Evolutionary conservation across 163 green algal species (phyloP).

Genomic region (Scenedesmus sp.): DNA sequence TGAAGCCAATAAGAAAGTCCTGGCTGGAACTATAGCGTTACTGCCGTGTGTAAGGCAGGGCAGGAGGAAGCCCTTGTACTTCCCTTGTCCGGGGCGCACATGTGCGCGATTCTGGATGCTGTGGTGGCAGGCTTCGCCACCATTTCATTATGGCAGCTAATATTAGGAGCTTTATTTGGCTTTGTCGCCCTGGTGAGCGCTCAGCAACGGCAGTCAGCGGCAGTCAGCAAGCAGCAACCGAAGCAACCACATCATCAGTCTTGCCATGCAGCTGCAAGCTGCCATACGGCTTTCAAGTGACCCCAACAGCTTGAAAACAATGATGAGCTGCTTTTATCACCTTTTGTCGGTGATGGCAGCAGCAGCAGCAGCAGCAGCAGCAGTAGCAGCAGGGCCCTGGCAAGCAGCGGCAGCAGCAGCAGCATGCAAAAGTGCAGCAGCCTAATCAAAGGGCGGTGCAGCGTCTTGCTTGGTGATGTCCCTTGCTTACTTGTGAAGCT

Average conservation of each 20-base stretch:
- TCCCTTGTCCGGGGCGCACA: not conserved
- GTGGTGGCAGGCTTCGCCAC: not conserved
- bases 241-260: not conserved
- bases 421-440: not conserved
- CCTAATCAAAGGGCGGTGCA: too few relatives aligned
- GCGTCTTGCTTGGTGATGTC: not conserved
- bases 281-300: too few relatives aligned
- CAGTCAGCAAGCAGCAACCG: not conserved
- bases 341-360: not conserved
- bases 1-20: not conserved
- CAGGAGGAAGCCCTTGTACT: not conserved
- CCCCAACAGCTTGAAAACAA: too few relatives aligned
- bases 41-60: too few relatives aligned
- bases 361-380: not conserved
- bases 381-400: not conserved
- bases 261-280: not conserved
- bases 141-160: not conserved
- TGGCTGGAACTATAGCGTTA: too few relatives aligned
- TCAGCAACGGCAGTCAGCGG: not conserved
- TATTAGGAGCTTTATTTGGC: not conserved
- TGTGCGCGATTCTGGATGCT: constrained; percentile 15
- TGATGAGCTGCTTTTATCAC: too few relatives aligned
- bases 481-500: not conserved
- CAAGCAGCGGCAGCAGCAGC: not conserved
- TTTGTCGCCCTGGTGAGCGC: constrained; percentile 1